Evolutionary conservation across 2,329 filamentous ascomycete species (phyloP).

Genomic region (Tolypocladium tundrense): DNA sequence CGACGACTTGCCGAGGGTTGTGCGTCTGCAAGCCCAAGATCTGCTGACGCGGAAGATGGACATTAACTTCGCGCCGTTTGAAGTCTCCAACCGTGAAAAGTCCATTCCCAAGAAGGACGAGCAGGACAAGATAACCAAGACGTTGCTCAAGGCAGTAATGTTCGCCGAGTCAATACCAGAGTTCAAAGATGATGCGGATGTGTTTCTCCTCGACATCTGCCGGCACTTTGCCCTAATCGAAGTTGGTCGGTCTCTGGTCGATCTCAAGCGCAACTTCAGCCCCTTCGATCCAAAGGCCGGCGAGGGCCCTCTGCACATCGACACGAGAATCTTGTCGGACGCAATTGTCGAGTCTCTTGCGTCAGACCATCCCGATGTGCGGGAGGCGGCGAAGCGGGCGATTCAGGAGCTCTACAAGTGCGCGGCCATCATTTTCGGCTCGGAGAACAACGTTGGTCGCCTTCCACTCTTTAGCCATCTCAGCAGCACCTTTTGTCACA

Average conservation of each 20-base stretch:
- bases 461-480: constrained; percentile 80
- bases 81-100: constrained; percentile 65
- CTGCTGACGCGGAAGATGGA: constrained; percentile 63
- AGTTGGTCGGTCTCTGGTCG: constrained; percentile 72
- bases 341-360: constrained; percentile 84
- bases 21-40: constrained; percentile 85
- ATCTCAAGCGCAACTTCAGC: constrained; percentile 64
- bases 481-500: constrained; percentile 78
- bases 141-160: constrained; percentile 80
- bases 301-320: constrained; percentile 78
- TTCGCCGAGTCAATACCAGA: constrained; percentile 75
- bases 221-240: constrained; percentile 87
- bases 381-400: constrained; percentile 71
- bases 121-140: constrained; percentile 74
- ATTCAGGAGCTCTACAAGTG: constrained; percentile 71
- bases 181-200: constrained; percentile 63
- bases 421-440: constrained; percentile 69
- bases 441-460: constrained; percentile 57
- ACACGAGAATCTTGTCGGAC: constrained; percentile 78
- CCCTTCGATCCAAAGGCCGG: constrained; percentile 78
- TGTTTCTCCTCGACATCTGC: constrained; percentile 71
- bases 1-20: constrained; percentile 74
- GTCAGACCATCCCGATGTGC: constrained; percentile 70
- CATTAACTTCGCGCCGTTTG: constrained; percentile 59
- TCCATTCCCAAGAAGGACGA: constrained; percentile 80